phyloP scores from a whole-genome alignment of 148 eudicot genomes.

The Cornus controversa region DNA sequence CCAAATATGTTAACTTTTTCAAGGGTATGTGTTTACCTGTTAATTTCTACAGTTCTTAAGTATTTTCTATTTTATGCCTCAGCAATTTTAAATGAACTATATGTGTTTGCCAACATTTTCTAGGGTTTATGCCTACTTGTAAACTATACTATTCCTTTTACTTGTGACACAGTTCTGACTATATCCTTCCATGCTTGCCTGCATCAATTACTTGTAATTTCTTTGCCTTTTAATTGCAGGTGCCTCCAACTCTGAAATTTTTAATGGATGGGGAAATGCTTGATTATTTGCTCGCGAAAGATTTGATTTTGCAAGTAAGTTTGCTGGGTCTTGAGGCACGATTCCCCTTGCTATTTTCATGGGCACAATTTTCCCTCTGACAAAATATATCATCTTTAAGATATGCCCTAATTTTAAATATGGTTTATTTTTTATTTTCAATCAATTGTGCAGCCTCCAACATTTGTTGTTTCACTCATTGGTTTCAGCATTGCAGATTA shows the following conservation, averaged over 20 bases:
- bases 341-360: too few species aligned
- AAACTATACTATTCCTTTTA: not conserved
- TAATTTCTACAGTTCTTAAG: too few species aligned
- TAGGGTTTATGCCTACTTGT: not conserved
- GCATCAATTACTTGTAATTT: not conserved
- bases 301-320: slow-evolving; percentile 87
- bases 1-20: too few species aligned
- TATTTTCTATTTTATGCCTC: too few species aligned
- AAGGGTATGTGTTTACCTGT: too few species aligned
- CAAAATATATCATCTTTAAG: too few species aligned
- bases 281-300: slow-evolving; percentile 85
- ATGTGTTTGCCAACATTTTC: not conserved
- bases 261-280: slow-evolving; percentile 99
- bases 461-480: not conserved
- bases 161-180: not conserved
- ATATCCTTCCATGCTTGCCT: not conserved
- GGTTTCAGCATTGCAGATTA: slow-evolving; percentile 50
- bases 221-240: slow-evolving; percentile 41
- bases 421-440: not conserved
- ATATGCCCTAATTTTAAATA: not conserved
- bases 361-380: not conserved
- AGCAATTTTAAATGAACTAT: too few species aligned
- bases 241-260: slow-evolving; percentile 92
- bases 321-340: not conserved
- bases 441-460: not conserved